Evolutionary conservation across 768 basidiomycete species (phyloP).

Genomic region (Suillus discolor): DNA sequence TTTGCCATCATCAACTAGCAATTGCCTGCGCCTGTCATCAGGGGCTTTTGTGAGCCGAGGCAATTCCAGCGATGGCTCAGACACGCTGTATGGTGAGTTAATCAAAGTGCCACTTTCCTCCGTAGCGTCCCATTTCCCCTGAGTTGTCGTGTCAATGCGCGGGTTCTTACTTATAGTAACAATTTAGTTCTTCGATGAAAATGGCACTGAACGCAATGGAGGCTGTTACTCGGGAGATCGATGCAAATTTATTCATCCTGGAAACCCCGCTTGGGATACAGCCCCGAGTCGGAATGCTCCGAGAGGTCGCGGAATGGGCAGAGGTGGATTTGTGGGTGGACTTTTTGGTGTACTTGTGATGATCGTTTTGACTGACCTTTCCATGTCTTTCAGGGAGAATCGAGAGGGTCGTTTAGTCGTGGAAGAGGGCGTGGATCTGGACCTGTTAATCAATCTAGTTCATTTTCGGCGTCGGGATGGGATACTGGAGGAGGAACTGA

Average conservation of each 20-base stretch:
- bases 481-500: slow-evolving; percentile 7
- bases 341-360: neutral
- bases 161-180: slow-evolving; percentile 5
- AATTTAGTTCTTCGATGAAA: slow-evolving; percentile 32
- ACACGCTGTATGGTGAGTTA: slow-evolving; percentile 1
- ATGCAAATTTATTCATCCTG: slow-evolving; percentile 36
- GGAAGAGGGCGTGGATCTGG: slow-evolving; percentile 10
- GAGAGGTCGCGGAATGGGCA: slow-evolving; percentile 15
- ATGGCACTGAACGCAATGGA: slow-evolving; percentile 25
- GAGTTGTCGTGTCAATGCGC: neutral
- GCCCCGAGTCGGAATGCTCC: slow-evolving; percentile 17
- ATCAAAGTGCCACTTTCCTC: neutral
- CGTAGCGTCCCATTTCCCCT: neutral
- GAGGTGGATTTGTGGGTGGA: slow-evolving; percentile 21
- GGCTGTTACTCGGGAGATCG: slow-evolving; percentile 29
- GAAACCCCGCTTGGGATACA: slow-evolving; percentile 23
- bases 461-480: slow-evolving; percentile 5
- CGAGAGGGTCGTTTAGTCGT: slow-evolving; percentile 13
- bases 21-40: neutral
- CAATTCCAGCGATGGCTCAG: neutral
- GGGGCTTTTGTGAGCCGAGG: neutral
- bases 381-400: slow-evolving; percentile 11
- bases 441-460: neutral
- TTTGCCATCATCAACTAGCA: neutral
- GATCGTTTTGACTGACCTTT: neutral